A percentile compares a stretch with the other conserved stretches of the same genome.
Evolutionary conservation across 441 rosid genomes (phyloP).

Genomic region (Hura crepitans): DNA sequence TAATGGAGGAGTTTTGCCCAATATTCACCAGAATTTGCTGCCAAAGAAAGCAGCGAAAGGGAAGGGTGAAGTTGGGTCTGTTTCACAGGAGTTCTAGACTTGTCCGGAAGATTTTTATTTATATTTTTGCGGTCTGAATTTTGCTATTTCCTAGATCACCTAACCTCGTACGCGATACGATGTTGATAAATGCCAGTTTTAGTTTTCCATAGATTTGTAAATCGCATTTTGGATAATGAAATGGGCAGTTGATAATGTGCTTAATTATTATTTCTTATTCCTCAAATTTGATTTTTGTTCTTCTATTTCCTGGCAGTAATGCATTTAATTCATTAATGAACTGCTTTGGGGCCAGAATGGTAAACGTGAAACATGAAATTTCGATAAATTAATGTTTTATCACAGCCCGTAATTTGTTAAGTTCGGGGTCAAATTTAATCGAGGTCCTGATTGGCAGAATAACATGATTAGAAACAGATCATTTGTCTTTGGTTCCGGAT

Average conservation of each 20-base stretch:
- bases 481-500: too few species aligned
- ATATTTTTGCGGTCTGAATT: not conserved
- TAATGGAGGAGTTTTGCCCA: conserved; percentile 54
- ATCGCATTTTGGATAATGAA: not conserved
- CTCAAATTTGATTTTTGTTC: too few species aligned
- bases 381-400: too few species aligned
- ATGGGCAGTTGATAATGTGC: not conserved
- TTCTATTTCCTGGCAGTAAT: too few species aligned
- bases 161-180: not conserved
- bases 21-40: conserved; percentile 44
- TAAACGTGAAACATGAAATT: too few species aligned
- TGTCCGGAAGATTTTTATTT: not conserved
- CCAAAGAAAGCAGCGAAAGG: conserved; percentile 39
- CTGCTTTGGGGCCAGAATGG: too few species aligned
- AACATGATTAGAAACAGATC: too few species aligned
- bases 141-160: not conserved
- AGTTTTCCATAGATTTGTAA: not conserved
- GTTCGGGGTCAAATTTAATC: too few species aligned
- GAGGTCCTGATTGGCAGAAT: too few species aligned
- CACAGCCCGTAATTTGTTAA: too few species aligned
- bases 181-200: not conserved
- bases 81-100: conserved; percentile 44
- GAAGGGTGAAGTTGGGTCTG: conserved; percentile 47
- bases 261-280: too few species aligned
- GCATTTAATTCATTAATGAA: too few species aligned